These are phyloP conservation scores for Phoma sp. DNA, from an alignment of 2,329 filamentous ascomycete genomes.

Conservation along the genomic window DNA sequence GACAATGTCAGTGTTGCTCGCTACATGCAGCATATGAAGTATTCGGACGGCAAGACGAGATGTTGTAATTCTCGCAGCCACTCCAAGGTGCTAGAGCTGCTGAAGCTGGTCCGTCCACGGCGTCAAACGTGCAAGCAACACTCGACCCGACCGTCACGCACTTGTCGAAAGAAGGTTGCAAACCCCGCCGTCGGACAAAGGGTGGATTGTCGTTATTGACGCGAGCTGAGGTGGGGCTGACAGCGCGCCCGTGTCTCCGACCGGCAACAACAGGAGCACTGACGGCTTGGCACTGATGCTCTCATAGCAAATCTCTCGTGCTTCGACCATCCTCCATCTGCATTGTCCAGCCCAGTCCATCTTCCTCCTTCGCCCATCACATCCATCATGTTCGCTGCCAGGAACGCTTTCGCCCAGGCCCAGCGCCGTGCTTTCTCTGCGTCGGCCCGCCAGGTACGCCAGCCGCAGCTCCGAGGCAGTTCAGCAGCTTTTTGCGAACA, in stretches of 20 bases:
- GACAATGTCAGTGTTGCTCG: no score
- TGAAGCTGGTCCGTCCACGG: no score
- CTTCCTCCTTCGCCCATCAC: conserved; percentile 29
- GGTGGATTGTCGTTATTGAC: neutral
- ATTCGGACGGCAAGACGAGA: no score
- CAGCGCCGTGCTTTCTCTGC: conserved; percentile 61
- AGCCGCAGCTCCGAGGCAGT: conserved; percentile 11
- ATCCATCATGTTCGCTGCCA: conserved; percentile 70
- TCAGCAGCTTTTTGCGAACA: conserved; percentile 32
- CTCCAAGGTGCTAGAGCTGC: no score
- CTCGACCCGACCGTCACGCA: no score
- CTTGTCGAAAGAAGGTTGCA: no score
- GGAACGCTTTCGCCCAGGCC: conserved; percentile 57
- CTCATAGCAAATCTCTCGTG: conserved; percentile 32
- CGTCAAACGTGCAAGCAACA: no score
- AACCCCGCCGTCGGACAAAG: no score
- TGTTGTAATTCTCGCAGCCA: no score
- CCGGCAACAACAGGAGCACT: conserved; percentile 7
- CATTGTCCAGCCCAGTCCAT: conserved; percentile 33
- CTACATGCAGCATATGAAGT: no score
- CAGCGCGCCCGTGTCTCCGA: conserved; percentile 5
- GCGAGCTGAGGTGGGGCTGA: neutral
- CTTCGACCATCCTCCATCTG: conserved; percentile 23
- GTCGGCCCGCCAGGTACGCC: conserved; percentile 58
- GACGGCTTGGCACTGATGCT: conserved; percentile 14